These are phyloP conservation scores for Stylosanthes scabra DNA, from an alignment of 331 rosid species.

Conservation along the genomic window DNA sequence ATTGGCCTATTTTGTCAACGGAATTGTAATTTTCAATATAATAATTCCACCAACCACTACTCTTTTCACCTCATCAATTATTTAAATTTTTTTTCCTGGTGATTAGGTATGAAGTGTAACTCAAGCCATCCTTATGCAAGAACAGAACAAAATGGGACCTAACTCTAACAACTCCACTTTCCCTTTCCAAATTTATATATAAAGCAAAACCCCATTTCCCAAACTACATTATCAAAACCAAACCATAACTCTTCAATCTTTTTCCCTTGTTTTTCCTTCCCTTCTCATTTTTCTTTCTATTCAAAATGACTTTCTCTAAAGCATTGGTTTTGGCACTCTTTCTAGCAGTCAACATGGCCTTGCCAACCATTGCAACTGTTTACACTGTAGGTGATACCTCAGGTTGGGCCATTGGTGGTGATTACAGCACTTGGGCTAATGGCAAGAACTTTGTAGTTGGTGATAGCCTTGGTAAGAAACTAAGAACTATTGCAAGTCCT, in stretches of 20 bases:
- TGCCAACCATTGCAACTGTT: conserved; percentile 63
- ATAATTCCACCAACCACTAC: conserved; percentile 41
- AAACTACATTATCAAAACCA: conserved; percentile 13
- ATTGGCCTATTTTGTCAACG: conserved; percentile 26
- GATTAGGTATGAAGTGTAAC: conserved; percentile 76
- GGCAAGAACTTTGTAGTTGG: conserved; percentile 74
- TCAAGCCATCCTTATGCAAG: conserved; percentile 60
- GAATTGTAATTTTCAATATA: conserved; percentile 34
- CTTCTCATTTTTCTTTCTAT: background rate
- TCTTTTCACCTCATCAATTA: conserved; percentile 2
- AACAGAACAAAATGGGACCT: conserved; percentile 52
- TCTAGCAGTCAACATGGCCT: conserved; percentile 49
- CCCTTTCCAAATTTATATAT: conserved; percentile 50
- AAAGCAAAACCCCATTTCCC: conserved; percentile 42
- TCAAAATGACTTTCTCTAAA: conserved; percentile 57
- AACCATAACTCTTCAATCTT: conserved; percentile 11
- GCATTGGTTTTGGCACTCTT: conserved; percentile 40
- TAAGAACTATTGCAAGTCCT: background rate
- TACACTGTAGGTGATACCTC: conserved; percentile 78
- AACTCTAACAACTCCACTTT: conserved; percentile 56
- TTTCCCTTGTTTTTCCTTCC: background rate
- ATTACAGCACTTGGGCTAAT: conserved; percentile 78
- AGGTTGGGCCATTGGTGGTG: conserved; percentile 73
- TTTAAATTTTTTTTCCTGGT: conserved; percentile 11
- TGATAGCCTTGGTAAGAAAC: conserved; percentile 71